phyloP scores from a whole-genome alignment of 1,284 basidiomycete species.

The Puccinia horiana region DNA sequence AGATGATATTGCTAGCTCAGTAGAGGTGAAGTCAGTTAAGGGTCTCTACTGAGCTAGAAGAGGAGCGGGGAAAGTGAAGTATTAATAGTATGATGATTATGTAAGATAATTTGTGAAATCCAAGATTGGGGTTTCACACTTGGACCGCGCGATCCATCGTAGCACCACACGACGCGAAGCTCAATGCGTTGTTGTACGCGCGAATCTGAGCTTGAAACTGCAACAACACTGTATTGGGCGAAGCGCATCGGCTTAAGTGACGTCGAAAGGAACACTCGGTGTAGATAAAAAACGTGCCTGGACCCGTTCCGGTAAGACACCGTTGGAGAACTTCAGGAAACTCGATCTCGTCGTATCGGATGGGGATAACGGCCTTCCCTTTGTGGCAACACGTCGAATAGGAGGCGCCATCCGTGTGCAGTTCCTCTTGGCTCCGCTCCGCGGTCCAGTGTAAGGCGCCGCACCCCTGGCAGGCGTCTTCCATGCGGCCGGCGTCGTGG shows the following conservation, averaged over 20 bases:
- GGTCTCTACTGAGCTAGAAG: no score
- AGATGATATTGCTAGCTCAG: no score
- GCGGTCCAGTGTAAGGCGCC: background rate
- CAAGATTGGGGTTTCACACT: no score
- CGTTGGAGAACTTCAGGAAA: background rate
- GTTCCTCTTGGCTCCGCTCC: background rate
- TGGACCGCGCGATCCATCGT: background rate
- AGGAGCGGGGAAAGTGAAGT: no score
- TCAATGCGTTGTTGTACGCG: constrained; percentile 1
- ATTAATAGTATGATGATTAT: no score
- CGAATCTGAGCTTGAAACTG: background rate
- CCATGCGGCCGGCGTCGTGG: background rate
- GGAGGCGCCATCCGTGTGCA: background rate
- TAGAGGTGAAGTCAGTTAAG: no score
- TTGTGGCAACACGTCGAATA: background rate
- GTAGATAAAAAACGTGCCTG: background rate
- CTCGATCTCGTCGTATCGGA: background rate
- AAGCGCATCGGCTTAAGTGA: no score
- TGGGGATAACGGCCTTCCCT: background rate
- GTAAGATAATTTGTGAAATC: no score
- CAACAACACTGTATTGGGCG: background rate
- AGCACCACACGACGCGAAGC: background rate
- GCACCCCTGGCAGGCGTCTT: background rate
- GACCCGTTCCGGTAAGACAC: background rate
- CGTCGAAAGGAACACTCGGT: background rate